phyloP scores from a whole-genome alignment of 1,284 basidiomycete species.

The Cryptococcus floricola region DNA sequence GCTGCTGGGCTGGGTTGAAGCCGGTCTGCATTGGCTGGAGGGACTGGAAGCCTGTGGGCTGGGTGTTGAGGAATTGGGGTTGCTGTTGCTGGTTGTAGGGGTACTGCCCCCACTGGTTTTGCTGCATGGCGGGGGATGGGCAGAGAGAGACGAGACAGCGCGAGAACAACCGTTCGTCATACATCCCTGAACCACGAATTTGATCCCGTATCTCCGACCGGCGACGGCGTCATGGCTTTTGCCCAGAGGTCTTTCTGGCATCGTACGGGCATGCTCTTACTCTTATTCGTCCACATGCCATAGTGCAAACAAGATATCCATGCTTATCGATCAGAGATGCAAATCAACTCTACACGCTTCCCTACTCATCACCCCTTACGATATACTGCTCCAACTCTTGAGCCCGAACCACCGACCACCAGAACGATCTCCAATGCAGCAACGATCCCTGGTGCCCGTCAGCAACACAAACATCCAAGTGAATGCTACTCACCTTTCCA shows the following conservation, averaged over 20 bases:
- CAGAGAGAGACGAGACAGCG: not conserved
- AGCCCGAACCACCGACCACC: slow-evolving; percentile 42
- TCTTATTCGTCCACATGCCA: too few relatives aligned
- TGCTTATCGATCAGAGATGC: too few relatives aligned
- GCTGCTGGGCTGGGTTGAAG: slow-evolving; percentile 22
- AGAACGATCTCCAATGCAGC: slow-evolving; percentile 46
- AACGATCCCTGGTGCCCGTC: slow-evolving; percentile 35
- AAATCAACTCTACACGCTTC: not conserved
- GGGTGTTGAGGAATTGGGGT: slow-evolving; percentile 25
- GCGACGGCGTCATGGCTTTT: not conserved
- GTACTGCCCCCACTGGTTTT: slow-evolving; percentile 27
- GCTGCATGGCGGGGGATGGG: slow-evolving; percentile 20
- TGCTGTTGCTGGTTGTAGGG: slow-evolving; percentile 16
- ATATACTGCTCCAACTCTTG: slow-evolving; percentile 35
- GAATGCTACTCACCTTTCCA: slow-evolving; percentile 26
- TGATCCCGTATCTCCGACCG: too few relatives aligned
- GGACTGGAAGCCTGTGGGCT: slow-evolving; percentile 32
- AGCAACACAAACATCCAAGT: not conserved
- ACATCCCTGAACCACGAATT: too few relatives aligned
- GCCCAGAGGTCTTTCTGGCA: too few relatives aligned
- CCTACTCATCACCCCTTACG: slow-evolving; percentile 30
- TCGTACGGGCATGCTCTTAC: too few relatives aligned
- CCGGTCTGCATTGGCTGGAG: slow-evolving; percentile 57
- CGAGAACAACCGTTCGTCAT: not conserved
- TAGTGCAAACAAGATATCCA: too few relatives aligned